Base-by-base conservation (phyloP, 148 eudicot species). In the Heliosperma pusillum region DNA sequence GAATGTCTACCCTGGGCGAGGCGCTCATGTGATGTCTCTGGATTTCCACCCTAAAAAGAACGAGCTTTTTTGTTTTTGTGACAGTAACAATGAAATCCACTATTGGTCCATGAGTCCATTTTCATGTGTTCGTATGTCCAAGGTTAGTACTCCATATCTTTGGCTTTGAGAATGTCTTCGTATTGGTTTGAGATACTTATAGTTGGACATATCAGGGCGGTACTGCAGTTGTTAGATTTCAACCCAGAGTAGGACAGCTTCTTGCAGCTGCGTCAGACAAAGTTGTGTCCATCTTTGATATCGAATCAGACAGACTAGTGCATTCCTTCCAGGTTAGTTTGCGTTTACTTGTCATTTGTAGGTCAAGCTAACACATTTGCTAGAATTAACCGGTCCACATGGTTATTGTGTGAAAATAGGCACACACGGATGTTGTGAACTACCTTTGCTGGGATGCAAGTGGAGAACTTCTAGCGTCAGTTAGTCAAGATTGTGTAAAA, bases 1-100 rank as follows among this genome's bases (percentile, higher is more conserved):
- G 80, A 78, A 92, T 73, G 89, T 83, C 50, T 89, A 89, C 73
- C 84, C 94, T 10, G 93, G 97, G 80, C 93, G 90, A 70, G 42
- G 78, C 77, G 82, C 89, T 12, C 92, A 88, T 82, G 86, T 95
- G 55, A 90, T 95, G 87, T 95, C 99, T 74, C 88, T 95, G 58
- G 99, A 95, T 84, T 95, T 95, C 84, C 90, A 95, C 86, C 99
- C 99, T 22, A 92, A 89, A 82, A 95, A 88, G 86, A 87, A 82
- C 61, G 93, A 89, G 80, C 84, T 95, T 40, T 90, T 95, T 80
- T 92, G 99, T 77, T 95, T 92, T 79, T 90, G 96, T 24, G 99
- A 95, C 83, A 86, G 94, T 80, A 80, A 78, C 81, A 88, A 82
- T 78, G 97, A 95, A 70, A 92, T 95, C 67, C 91, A 85, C 50